Conservation (phyloP, 225 moss, liverwort and hornwort genomes). For the Anthoceros angustus region DNA sequence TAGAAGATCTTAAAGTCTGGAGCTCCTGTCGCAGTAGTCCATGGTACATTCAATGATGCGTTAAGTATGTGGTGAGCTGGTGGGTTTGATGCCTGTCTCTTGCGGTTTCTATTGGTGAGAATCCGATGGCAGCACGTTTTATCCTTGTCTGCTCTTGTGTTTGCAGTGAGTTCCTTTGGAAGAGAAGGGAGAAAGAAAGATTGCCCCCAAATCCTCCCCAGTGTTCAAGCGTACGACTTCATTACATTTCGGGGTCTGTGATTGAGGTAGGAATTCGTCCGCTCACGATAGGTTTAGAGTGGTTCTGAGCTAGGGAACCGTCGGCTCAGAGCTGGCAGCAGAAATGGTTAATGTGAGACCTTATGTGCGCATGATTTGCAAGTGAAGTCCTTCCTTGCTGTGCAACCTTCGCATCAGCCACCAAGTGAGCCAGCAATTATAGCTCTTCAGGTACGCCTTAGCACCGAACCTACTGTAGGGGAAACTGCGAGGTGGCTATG, state of each 20-base stretch:
- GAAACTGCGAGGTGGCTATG: neutral
- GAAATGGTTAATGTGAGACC: neutral
- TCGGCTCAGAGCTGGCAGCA: neutral
- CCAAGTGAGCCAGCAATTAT: slow-evolving; percentile 93
- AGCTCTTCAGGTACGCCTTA: slow-evolving; percentile 70
- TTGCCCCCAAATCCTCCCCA: slow-evolving; percentile 87
- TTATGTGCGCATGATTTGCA: slow-evolving; percentile 54
- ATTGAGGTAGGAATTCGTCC: slow-evolving; percentile 45
- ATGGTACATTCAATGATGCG: no score
- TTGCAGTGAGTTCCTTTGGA: slow-evolving; percentile 89
- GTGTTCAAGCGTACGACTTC: slow-evolving; percentile 96
- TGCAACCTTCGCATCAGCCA: slow-evolving; percentile 65
- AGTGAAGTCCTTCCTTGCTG: slow-evolving; percentile 95
- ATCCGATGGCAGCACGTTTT: neutral
- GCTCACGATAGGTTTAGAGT: neutral
- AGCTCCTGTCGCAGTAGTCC: no score
- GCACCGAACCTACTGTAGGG: neutral
- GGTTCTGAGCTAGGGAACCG: neutral
- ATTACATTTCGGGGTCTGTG: slow-evolving; percentile 97
- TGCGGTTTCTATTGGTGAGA: no score
- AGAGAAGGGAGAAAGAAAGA: slow-evolving; percentile 98
- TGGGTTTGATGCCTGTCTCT: no score
- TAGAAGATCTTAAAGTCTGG: no score
- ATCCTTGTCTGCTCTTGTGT: slow-evolving; percentile 6
- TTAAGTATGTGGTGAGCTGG: no score